phyloP scores from a whole-genome alignment of 257 asterid species.

The Nicotiana tabacum region DNA sequence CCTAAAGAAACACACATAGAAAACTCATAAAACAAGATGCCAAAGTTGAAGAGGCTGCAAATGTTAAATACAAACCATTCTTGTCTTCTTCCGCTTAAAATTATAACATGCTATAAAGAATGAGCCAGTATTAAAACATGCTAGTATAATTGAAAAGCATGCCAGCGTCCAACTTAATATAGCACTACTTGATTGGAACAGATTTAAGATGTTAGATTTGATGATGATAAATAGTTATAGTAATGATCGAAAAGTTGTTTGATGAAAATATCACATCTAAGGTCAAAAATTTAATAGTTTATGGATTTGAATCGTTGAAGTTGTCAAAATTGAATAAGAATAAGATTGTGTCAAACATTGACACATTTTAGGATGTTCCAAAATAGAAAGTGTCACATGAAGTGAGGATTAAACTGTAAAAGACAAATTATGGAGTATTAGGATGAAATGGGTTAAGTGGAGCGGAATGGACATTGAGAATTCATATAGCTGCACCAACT shows the following conservation, averaged over 20 bases:
- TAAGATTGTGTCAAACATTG: not conserved
- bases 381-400: not conserved
- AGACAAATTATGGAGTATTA: not conserved
- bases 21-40: not conserved
- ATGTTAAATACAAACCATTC: not conserved
- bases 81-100: not conserved
- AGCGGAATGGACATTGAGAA: not conserved
- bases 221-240: not conserved
- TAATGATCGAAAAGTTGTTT: not conserved
- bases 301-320: not conserved
- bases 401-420: not conserved
- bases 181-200: not conserved
- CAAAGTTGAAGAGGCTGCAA: not conserved
- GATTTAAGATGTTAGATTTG: not conserved
- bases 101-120: not conserved
- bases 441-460: not conserved
- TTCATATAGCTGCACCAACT: not conserved
- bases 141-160: not conserved
- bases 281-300: not conserved
- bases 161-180: not conserved
- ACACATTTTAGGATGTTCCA: not conserved
- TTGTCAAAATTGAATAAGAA: not conserved
- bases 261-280: not conserved
- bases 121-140: not conserved
- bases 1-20: conserved; percentile 38